Evolutionary conservation across 2,329 filamentous ascomycete species (phyloP).

Genomic region (Malbranchea zuffiana): DNA sequence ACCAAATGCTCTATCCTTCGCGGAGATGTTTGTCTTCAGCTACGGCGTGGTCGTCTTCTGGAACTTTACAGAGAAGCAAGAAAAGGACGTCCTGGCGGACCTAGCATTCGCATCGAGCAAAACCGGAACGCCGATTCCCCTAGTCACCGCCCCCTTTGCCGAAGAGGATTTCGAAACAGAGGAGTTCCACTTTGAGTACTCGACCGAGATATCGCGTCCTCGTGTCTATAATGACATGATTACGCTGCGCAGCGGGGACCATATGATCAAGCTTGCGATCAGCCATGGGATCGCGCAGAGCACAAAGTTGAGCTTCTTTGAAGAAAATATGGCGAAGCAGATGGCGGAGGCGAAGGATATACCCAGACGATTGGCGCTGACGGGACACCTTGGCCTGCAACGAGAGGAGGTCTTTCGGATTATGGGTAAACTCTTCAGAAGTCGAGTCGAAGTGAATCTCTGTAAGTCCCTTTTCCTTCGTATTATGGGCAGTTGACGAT

Average conservation of each 20-base stretch:
- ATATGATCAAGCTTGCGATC: conserved; percentile 98
- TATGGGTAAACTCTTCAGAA: conserved; percentile 80
- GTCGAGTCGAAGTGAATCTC: conserved; percentile 90
- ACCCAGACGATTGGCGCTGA: conserved; percentile 76
- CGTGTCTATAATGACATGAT: conserved; percentile 99
- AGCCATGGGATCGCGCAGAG: conserved; percentile 95
- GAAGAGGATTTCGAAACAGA: conserved; percentile 94
- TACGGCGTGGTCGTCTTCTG: conserved; percentile 98
- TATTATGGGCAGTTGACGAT: not conserved
- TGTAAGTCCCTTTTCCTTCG: conserved; percentile 55
- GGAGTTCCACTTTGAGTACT: conserved; percentile 98
- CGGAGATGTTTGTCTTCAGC: conserved; percentile 93
- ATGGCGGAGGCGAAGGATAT: conserved; percentile 91
- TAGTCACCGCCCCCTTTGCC: conserved; percentile 68
- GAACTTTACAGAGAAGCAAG: conserved; percentile 94
- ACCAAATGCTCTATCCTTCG: conserved; percentile 65
- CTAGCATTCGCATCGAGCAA: conserved; percentile 62
- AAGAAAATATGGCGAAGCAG: conserved; percentile 88
- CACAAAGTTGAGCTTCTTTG: conserved; percentile 91
- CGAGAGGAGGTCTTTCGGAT: conserved; percentile 87
- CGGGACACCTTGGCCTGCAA: conserved; percentile 82
- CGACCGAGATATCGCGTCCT: conserved; percentile 69
- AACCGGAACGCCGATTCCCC: conserved; percentile 39
- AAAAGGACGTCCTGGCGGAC: conserved; percentile 92
- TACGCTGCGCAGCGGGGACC: conserved; percentile 81